Evolutionary conservation across 129 eudicot genomes (phyloP), one percentile per base, ranked within the genome.

Genomic region (Smallanthus sonchifolius): DNA sequence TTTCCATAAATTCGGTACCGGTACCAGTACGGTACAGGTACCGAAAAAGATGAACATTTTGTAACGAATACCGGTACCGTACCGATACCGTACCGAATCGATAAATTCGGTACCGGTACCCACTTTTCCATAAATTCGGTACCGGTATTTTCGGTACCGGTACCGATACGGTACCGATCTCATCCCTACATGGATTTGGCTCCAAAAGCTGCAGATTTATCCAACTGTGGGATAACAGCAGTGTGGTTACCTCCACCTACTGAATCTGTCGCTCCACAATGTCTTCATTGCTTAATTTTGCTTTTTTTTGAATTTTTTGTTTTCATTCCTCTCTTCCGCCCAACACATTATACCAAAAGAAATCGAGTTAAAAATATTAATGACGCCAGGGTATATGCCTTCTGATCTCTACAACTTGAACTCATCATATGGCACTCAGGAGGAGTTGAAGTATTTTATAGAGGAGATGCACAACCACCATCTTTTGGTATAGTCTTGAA

Each of bases 171-270:
- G n/a, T n/a, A n/a, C n/a, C n/a, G n/a, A n/a, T n/a, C n/a, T n/a
- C n/a, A n/a, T n/a, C n/a, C n/a, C n/a, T n/a, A n/a, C n/a, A n/a
- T n/a, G n/a, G n/a, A 87, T 76, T 75, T 87, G 67, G 87, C 89
- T 60, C 84, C 87, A 40, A 87, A 87, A 75, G 92, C 87, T 64
- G 75, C 92, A 15, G 92, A 85, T 73, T 85, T 87, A 76, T 82
- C 92, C n/a, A 82, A 68, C 13, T 85, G 83, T 75, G 92, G 92
- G 42, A 82, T 87, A 30, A 87, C 92, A 45, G 84, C 89, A 20
- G 89, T 87, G 78, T 87, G 92, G 92, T 75, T 87, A 51, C 92
- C 92, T 44, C 92, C 92, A 30, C 92, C 92, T 69, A 87, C 89
- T 37, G 87, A 87, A 75, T 87, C 89, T 45, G 89, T 85, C 77